Conservation (phyloP, 331 rosid genomes). For the Phaseolus coccineus region DNA sequence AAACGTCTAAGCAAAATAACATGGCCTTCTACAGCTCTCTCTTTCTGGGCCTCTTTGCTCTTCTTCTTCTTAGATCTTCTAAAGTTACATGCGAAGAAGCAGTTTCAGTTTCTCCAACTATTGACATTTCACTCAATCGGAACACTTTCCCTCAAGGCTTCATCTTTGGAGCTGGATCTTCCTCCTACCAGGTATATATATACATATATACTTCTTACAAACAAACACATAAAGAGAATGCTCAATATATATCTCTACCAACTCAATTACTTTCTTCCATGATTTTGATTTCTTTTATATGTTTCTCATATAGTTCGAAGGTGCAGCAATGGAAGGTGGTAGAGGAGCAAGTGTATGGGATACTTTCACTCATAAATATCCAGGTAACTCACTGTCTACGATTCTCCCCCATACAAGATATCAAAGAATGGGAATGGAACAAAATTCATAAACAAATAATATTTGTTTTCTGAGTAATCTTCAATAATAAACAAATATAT, state of each 20-base stretch:
- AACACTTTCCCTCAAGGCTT: background rate
- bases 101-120: background rate
- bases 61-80: background rate
- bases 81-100: background rate
- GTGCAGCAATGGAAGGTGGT: conserved; percentile 13
- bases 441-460: no score
- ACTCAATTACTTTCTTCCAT: background rate
- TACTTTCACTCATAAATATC: background rate
- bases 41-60: background rate
- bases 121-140: conserved; percentile 11
- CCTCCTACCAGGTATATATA: background rate
- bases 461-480: background rate
- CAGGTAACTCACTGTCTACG: background rate
- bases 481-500: background rate
- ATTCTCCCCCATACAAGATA: no score
- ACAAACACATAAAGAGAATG: background rate
- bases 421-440: no score
- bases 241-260: background rate
- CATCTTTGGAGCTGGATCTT: conserved; percentile 3
- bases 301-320: conserved; percentile 7
- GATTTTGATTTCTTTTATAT: background rate
- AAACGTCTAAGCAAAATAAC: background rate
- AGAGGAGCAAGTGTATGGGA: conserved; percentile 15
- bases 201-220: background rate
- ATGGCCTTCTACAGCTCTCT: conserved; percentile 9